A percentile compares a stretch with the other conserved stretches of the same genome.
Conservation (phyloP, 768 basidiomycete genomes). For the Gymnopilus junonius region DNA sequence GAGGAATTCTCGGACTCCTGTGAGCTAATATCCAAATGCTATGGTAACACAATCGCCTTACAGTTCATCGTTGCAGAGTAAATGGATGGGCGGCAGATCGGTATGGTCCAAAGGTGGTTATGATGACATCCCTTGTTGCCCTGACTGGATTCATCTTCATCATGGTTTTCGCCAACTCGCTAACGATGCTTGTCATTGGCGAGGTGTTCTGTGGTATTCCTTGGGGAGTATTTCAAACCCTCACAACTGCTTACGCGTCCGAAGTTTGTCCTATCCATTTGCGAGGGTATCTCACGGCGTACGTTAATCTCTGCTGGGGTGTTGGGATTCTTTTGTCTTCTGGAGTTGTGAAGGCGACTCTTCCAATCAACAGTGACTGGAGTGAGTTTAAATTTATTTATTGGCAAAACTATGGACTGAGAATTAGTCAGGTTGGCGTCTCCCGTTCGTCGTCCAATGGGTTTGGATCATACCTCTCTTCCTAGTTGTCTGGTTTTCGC, state of each 20-base stretch:
- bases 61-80: not conserved
- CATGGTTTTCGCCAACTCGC: slow-evolving; percentile 4
- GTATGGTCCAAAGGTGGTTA: slow-evolving; percentile 1
- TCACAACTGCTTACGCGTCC: slow-evolving; percentile 1
- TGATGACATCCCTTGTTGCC: not conserved
- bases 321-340: not conserved
- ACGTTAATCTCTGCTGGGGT: slow-evolving; percentile 5
- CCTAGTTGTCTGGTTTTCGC: slow-evolving; percentile 4
- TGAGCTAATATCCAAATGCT: not conserved
- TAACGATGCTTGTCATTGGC: slow-evolving; percentile 2
- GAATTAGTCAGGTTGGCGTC: not conserved
- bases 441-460: slow-evolving; percentile 7
- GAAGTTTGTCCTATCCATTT: slow-evolving; percentile 3
- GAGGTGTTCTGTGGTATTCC: slow-evolving; percentile 5
- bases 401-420: not conserved
- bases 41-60: too few relatives aligned
- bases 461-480: slow-evolving; percentile 1
- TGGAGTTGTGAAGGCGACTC: not conserved
- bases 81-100: slow-evolving; percentile 1
- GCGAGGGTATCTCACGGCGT: not conserved
- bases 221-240: slow-evolving; percentile 5
- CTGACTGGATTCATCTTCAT: slow-evolving; percentile 4
- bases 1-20: slow-evolving; percentile 1
- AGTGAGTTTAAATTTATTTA: not conserved
- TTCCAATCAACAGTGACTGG: slow-evolving; percentile 2